Evolutionary conservation across 495 filamentous ascomycete genomes (phyloP), one percentile per base, ranked within the genome.

Genomic region (Mycothermus thermophilus): DNA sequence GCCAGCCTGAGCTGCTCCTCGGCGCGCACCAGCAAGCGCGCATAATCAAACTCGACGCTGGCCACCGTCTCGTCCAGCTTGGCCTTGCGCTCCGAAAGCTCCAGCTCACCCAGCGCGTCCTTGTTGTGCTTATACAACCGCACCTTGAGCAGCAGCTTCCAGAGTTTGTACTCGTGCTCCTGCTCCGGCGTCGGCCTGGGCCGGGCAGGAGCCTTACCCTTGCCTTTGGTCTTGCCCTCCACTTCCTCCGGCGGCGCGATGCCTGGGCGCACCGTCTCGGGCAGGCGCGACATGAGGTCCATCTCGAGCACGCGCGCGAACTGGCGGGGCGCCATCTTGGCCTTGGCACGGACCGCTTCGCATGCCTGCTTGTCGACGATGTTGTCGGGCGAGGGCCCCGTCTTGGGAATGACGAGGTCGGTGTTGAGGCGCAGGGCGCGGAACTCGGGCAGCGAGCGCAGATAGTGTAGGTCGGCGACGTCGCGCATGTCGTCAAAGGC

Each of bases 401-500:
- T 12, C 24, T 62, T 52, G 24, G 60, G 54, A 22, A 63, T 43
- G 13, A 19, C 32, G 18, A 58, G 34, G 11, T 31, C 34, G 8
- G 60, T 68, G 47, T 76, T 64, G 42, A 80, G 49, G 23, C 53
- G 56, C 7, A 83, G 59, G 0, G 54, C 42, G 2, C 44, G 47
- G 51, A 80, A 79, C 10, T 62, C 64, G 2, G 69, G 58, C 3
- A 68, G 38, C 18, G 40, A 44, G 21, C 66, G 66, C 4, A 96
- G 64, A 34, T 77, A 76, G 15, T 71, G 63, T 26, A 87, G 67
- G 51, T 99, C 90, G 39, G 77, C 76, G 23, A 78, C 66, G 55
- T 96, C 87, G 27, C 90, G 76, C 28, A 99, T 65, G 37, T 85
- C 77, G 53, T 94, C 85, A 45, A 99, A 99, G 10, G 77, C 75